These are phyloP conservation scores for Globisporangium nagaii DNA, from an alignment of 352 stramenopile species.

Conservation along the genomic window DNA sequence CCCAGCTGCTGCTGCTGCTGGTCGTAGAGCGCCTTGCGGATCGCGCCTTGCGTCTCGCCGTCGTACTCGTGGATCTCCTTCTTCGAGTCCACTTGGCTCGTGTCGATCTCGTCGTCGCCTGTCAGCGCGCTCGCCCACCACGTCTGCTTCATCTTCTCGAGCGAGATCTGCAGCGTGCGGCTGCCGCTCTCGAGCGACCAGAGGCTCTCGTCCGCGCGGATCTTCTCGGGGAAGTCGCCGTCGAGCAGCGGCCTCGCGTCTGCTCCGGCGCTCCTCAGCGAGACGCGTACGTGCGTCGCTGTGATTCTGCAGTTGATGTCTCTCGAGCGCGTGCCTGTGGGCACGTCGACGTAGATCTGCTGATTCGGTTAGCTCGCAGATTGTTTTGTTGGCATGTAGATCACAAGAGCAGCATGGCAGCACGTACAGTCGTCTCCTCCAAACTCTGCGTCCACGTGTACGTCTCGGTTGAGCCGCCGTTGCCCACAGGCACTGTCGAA, in stretches of 20 bases:
- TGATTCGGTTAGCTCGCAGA: not conserved
- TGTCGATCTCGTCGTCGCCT: constrained; percentile 95
- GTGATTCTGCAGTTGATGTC: constrained; percentile 91
- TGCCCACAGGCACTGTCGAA: constrained; percentile 83
- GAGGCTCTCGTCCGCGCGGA: constrained; percentile 96
- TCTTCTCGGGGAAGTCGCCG: constrained; percentile 87
- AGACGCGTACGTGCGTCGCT: constrained; percentile 81
- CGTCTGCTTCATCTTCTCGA: constrained; percentile 97
- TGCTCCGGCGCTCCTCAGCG: constrained; percentile 35
- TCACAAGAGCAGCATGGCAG: not conserved
- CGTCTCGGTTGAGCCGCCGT: constrained; percentile 77
- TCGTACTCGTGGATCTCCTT: constrained; percentile 96
- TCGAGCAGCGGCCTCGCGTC: constrained; percentile 42
- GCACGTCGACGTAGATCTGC: constrained; percentile 85
- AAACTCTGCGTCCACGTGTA: constrained; percentile 99
- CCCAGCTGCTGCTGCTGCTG: constrained; percentile 92
- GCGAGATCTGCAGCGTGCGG: constrained; percentile 70
- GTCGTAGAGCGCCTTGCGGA: constrained; percentile 98
- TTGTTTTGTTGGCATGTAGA: too few relatives aligned
- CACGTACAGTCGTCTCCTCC: constrained; percentile 88
- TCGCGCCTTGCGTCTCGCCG: constrained; percentile 94
- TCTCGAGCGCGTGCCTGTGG: constrained; percentile 80
- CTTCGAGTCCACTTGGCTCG: constrained; percentile 95
- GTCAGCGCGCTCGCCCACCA: constrained; percentile 96
- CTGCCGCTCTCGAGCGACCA: constrained; percentile 91